These are phyloP conservation scores for Boletus vinaceobasis DNA, from an alignment of 768 basidiomycete genomes.

Conservation along the genomic window DNA sequence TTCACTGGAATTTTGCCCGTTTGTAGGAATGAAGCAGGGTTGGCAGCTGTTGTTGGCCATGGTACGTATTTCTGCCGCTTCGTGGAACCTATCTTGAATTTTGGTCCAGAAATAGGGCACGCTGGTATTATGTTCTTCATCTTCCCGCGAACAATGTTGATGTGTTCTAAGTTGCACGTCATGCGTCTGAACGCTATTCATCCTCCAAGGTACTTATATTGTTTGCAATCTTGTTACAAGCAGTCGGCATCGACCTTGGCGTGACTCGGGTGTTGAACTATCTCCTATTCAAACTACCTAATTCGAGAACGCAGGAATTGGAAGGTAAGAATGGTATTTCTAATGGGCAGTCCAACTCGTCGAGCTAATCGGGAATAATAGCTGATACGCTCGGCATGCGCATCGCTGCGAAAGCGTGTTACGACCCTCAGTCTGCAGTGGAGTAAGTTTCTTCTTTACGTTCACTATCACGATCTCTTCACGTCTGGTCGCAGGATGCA, in stretches of 20 bases:
- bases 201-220: slow-evolving; percentile 39
- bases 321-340: slow-evolving; percentile 52
- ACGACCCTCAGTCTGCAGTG: slow-evolving; percentile 72
- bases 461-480: neutral
- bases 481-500: slow-evolving; percentile 56
- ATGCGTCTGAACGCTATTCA: slow-evolving; percentile 50
- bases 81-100: neutral
- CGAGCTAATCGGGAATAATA: slow-evolving; percentile 26
- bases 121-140: slow-evolving; percentile 42
- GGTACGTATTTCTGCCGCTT: slow-evolving; percentile 39
- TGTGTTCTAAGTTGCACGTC: slow-evolving; percentile 47
- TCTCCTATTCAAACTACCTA: slow-evolving; percentile 68
- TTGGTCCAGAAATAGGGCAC: slow-evolving; percentile 70
- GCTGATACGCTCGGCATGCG: slow-evolving; percentile 85
- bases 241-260: slow-evolving; percentile 53
- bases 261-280: slow-evolving; percentile 46
- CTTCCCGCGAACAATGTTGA: neutral
- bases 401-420: slow-evolving; percentile 83
- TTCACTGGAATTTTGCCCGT: slow-evolving; percentile 87
- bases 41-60: slow-evolving; percentile 83
- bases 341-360: neutral
- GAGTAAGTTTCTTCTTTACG: slow-evolving; percentile 39
- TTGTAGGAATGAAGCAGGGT: slow-evolving; percentile 70
- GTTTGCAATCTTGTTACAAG: slow-evolving; percentile 41
- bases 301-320: slow-evolving; percentile 75